Evolutionary conservation across 2,329 filamentous ascomycete genomes (phyloP), one percentile per base, ranked within the genome.

Genomic region (Alternaria dauci): DNA sequence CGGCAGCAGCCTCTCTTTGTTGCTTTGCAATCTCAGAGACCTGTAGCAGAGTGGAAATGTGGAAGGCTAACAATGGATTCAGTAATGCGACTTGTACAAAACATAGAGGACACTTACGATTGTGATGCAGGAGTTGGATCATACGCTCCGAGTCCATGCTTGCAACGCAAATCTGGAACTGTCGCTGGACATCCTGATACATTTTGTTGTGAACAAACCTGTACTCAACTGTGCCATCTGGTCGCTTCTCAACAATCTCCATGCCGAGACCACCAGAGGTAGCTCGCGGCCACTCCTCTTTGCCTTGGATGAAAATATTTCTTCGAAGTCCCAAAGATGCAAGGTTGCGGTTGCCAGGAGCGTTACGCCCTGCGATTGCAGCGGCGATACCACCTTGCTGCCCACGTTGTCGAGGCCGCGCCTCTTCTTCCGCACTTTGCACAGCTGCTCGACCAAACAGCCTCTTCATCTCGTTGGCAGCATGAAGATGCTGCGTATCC

Each of bases 21-120:
- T 97, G 91, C 76, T 95, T 94, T 12, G 93, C 93, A 51, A 98
- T 91, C 75, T 93, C 92, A 63, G 92, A 96, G 28, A 96, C 93
- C 76, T 97, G 94, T 23, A 98, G 88, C n/a, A 98, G 86, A 2
- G 92, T 94, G 1, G 93, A 95, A 67, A 98, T 90, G 75, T 98
- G 94, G 76, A 97, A 98, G 4, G 94, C 85, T 87, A 60, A 38
- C 39, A 38, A n/a, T 53, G 44, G 9, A 25, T 51, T 78, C 64
- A 78, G 58, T 23, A 46, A 14, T n/a, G 30, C 47, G 14, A n/a
- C 18, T 28, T 18, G 23, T n/a, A 42, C 11, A 39, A 5, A 18
- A n/a, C 8, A 7, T 8, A 26, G 20, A 8, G 16, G 16, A 30
- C 26, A 78, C 80, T 73, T 71, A 82, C 77, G 91, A 70, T 93